Evolutionary conservation across 106 monocot genomes (phyloP), one percentile per base, ranked within the genome.

Genomic region (Ottelia alismoides): DNA sequence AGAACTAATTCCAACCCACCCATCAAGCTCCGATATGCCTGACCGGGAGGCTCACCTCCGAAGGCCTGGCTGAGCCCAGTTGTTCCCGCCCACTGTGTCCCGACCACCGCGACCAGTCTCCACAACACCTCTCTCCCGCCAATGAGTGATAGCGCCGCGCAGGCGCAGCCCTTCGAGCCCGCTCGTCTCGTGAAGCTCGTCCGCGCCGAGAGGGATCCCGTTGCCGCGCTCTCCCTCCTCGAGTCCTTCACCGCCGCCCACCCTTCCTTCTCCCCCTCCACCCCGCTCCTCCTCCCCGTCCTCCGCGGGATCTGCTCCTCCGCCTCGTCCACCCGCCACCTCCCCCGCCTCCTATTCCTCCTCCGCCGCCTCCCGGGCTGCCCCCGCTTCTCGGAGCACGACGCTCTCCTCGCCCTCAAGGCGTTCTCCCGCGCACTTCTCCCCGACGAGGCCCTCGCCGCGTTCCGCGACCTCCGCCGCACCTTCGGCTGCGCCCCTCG

Each of bases 361-460:
- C 68, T 96, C 53, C 47, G 57, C 40, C 23, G 58, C 60, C 69
- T 71, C 27, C 75, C 56, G 14, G 74, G 47, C 32, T 65, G 77
- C 72, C 80, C 53, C 20, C 67, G 68, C 52, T 88, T 88, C 65
- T 71, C 84, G 27, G 85, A 96, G 64, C 32, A 58, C 31, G 81
- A 77, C 47, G 76, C 89, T 29, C 74, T 89, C 45, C 53, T 81
- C 64, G 81, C 66, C 62, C 78, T 96, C 60, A 74, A 70, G 43
- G 67, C 81, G 68, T 64, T 96, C 73, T 88, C 96, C 49, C 84
- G 89, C 55, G 68, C 74, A 48, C 53, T 52, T 60, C 55, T 81
- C 60, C 88, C 96, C 49, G 81, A 89, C 23, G 65, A 65, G 25
- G 88, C 96, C 54, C 74, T 96, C 57, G 59, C 30, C 50, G 43